Base-by-base conservation (phyloP, 2,329 filamentous ascomycete species). In the Rachicladosporium sp. region DNA sequence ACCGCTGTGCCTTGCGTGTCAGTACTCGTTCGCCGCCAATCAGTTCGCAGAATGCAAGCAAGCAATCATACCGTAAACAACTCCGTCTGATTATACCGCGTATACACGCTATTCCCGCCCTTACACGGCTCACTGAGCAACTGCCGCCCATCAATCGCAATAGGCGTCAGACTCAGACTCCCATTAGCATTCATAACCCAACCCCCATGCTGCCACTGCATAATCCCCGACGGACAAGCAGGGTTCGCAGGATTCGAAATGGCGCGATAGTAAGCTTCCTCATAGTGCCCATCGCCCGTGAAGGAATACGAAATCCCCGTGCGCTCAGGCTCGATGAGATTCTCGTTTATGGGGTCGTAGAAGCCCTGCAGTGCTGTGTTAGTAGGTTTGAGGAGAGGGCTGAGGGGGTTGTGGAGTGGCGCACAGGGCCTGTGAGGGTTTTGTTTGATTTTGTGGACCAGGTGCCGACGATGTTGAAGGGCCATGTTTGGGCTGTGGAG, bases 231-330 rank as follows among this genome's bases (percentile, higher is more conserved):
- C 1, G 40, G 40, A 35, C 62, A 59, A 32, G 78, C 77, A 79
- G 50, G 45, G 39, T 27, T 46, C 11, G 31, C 31, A 35, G 53
- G 80, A 55, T 84, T 82, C 35, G 80, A 62, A 51, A 82, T 61
- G 8, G 78, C 78, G 46, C 79, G 70, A 58, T 82, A 85, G 57
- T 79, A 76, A 10, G 80, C 78, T 51, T 76, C 70, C 60, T 85
- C 80, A 53, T 71, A 85, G 57, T 70, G 68, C 13, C 80, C 80
- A 54, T 82, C 74, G 32, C 61, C 65, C 4, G 76, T 78, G 59
- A 85, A 85, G 7, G 80, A 84, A 62, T 82, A 85, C 10, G 80
- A 82, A 47, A 82, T 80, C 19, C 80, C 80, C 0, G 80, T 74
- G 46, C 75, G 66, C 5, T 62, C 64, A 10, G 80, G 80, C 58